Evolutionary conservation across 2,329 filamentous ascomycete species (phyloP), one percentile per base, ranked within the genome.

Genomic region (Ascosphaera aggregata): DNA sequence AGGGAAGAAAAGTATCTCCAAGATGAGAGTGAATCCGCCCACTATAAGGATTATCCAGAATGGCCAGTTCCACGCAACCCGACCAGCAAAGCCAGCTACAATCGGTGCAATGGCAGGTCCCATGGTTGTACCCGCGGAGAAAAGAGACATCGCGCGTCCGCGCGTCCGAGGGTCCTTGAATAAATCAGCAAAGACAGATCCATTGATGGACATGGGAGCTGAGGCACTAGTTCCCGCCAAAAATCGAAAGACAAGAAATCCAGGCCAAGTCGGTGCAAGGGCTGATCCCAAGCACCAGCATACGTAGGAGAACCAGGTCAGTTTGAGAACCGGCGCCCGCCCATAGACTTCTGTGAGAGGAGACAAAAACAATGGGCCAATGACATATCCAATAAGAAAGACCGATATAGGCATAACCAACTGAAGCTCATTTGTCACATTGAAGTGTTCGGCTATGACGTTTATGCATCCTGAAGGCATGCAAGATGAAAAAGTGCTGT

Each of bases 31-130:
- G 2, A 49, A 46, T 0, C 52, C 60, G 1, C 76, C 76, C 42
- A 79, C 63, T 22, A 84, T 78, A 3, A 80, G 62, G 9, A 62
- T 73, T 24, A 82, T 65, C 74, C 62, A 65, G 41, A 66, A 66
- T 0, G 56, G 54, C 60, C 62, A 65, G 24, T 61, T 51, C 63
- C 63, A 66, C 13, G 49, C 55, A 7, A 58, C 45, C 4, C 5
- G 4, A 9, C 51, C 52, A 2, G 58, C 48, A 39, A 61, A 65
- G 2, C 63, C 63, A 1, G 61, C 62, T 5, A 65, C 52, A 5
- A 54, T 54, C 0, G 62, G 62, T 0, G 56, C 59, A n/a, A 62
- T 46, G 0, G 58, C 45, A 0, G 63, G 63, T 1, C 59, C 61
- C 9, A 56, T 50, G 0, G 55, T 55, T 2, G 59, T 62, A 2